Evolutionary conservation across 2,329 filamentous ascomycete genomes (phyloP).

Genomic region (Pseudocercospora vitis): DNA sequence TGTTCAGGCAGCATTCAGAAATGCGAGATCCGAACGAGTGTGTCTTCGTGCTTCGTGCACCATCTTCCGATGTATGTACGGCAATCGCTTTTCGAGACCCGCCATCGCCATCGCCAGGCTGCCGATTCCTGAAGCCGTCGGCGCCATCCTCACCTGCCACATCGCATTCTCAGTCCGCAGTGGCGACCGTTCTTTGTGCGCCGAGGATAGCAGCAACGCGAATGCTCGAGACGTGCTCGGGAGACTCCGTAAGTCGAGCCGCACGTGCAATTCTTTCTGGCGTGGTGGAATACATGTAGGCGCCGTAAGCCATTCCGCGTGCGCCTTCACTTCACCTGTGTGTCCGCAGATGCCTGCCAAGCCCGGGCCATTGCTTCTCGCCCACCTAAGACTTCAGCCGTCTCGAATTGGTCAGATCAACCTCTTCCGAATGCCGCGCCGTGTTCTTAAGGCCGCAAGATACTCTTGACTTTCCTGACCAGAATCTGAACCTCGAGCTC

Average conservation of each 20-base stretch:
- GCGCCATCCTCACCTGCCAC: neutral
- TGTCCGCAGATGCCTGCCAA: neutral
- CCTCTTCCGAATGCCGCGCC: neutral
- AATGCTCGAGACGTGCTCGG: neutral
- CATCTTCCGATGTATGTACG: neutral
- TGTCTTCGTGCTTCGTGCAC: too few relatives aligned
- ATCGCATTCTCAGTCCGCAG: neutral
- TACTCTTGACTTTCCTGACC: conserved; percentile 9
- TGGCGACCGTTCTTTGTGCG: neutral
- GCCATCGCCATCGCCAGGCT: neutral
- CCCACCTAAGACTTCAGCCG: neutral
- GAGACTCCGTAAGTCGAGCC: neutral
- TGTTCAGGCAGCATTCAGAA: too few relatives aligned
- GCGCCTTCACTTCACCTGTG: neutral
- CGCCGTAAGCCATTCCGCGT: neutral
- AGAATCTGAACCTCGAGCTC: conserved; percentile 13
- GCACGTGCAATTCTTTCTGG: neutral
- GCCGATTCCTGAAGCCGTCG: neutral
- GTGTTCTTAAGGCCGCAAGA: neutral
- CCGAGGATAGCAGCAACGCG: neutral
- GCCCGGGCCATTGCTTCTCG: neutral
- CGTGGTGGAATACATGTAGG: neutral
- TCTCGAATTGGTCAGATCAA: neutral
- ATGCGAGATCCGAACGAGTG: too few relatives aligned
- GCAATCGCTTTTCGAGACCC: neutral